Base-by-base conservation (phyloP, 2,329 filamentous ascomycete genomes). In the Cladophialophora psammophila region DNA sequence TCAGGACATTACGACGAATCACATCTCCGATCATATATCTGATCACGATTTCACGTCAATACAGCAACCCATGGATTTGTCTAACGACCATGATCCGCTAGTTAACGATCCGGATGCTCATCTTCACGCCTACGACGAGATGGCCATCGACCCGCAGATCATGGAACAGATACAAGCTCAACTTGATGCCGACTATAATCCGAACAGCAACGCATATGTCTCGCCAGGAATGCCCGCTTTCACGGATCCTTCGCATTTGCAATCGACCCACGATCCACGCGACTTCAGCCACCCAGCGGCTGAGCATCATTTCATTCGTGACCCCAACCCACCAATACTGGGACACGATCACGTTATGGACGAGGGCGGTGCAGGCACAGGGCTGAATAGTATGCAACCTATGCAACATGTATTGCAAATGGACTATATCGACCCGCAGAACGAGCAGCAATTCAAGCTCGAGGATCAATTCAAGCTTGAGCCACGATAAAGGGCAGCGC, bases 141-240 rank as follows among this genome's bases (percentile, higher is more conserved):
- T 88, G 76, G 86, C 86, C 1, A 81, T 88, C 50, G 87, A 90
- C 66, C 87, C 87, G 2, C 86, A 87, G 42, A 86, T 89, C 56
- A 88, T 88, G 81, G 80, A 83, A 70, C 82, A 84, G 69, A 77
- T 84, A 34, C 78, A 82, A 53, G 71, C 71, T 8, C 66, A 71
- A 55, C 64, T 72, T 36, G 67, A 66, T 26, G 65, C 58, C 31
- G 67, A 67, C 50, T 69, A 66, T 40, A 72, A 69, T 34, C 66
- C 69, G 8, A 59, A 71, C 38, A 40, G 57, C 38, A 66, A 72
- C 38, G 59, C 65, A 18, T 72, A 67, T 63, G 67, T 68, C 26
- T 63, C 68, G 45, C 62, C 68, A n/a, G 66, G 69, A 32, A 26
- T 72, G 48, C 57, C 70, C 18, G 42, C 65, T 10, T 72, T 72